Evolutionary conservation across 1,284 basidiomycete genomes (phyloP), one percentile per base, ranked within the genome.

Genomic region (Pseudomicrostroma phylloplanum): DNA sequence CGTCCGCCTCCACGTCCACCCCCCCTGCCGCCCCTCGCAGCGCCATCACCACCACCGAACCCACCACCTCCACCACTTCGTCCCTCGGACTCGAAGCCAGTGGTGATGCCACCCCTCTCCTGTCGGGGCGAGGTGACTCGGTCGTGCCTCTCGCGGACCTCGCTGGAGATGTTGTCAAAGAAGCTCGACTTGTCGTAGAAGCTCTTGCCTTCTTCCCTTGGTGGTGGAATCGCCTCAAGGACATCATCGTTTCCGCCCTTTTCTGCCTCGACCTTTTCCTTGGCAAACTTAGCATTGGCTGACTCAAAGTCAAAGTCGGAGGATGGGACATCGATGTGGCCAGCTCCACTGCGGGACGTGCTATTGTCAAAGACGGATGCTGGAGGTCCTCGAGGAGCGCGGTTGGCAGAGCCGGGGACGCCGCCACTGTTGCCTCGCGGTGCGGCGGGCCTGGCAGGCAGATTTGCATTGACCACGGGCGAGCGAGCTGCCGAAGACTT

Each of bases 131-230:
- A 13, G 49, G n/a, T 12, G 15, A 1, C 23, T 2, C 70, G 59
- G 25, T 75, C 73, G 53, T 76, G 66, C 13, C 76, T 63, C 51
- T 79, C 77, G 63, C 70, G 72, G 49, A 79, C 64, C 49, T 79
- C 77, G 36, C 60, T 65, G 46, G 68, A 71, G 49, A 79, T 78
- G 51, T 75, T 74, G 61, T 79, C 77, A 57, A 79, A 79, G 67
- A 79, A 79, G 30, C 73, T 56, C 42, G 67, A 71, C 59, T 77
- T 79, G 56, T 79, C 73, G 62, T 79, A 79, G 56, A 78, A 78
- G 53, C 57, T 69, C 11, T 57, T 67, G 60, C 43, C 26, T 21
- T 40, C 43, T 13, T 58, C 58, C 3, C 58, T 23, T 0, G 75
- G 66, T 6, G 71, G 68, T 2, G 77, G 74, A 36, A 77, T 77